Evolutionary conservation across 2,329 filamentous ascomycete genomes (phyloP), one percentile per base, ranked within the genome.

Genomic region (Cytospora leucostoma): DNA sequence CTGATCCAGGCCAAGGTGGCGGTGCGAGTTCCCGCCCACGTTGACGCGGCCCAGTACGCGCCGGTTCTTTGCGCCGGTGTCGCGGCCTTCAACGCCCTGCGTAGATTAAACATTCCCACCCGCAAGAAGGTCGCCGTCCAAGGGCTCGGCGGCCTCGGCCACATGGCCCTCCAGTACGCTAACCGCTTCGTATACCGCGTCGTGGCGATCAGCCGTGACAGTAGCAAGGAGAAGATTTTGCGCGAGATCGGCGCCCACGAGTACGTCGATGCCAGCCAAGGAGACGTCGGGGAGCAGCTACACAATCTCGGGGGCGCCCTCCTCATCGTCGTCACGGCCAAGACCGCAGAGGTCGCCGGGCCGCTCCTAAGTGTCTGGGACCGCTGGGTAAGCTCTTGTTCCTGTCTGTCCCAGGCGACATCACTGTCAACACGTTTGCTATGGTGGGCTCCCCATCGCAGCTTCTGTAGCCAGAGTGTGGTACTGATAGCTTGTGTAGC

Each of bases 141-240:
- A 10, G 88, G 86, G 35, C 77, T 90, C 11, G 83, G 89, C 56
- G 88, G 88, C 17, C 76, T 89, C 1, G 88, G 87, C 2, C 87
- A 90, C 71, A 72, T 90, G 27, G 87, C 85, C 1, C 82, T 90
- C 57, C 86, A 89, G 68, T 89, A 85, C 69, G 87, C 86, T 0
- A 76, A 78, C 17, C 84, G 84, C 73, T 85, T 89, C 80, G 87
- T 87, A 3, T 88, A 82, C 73, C 79, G 82, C 34, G 83, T 88
- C 13, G 79, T 87, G 7, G 87, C 87, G 34, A 67, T 63, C 79
- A 89, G 70, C 19, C 68, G 79, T 1, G 81, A 78, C 56, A 72
- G 72, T 1, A 71, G 73, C 27, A 88, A 87, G 75, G 81, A 81
- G 68, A 74, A 79, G 55, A 82, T 83, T 67, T 83, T 82, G 0